These are phyloP conservation scores for Cutaneotrichosporon sp. DNA, from an alignment of 1,284 basidiomycete genomes.

Conservation along the genomic window DNA sequence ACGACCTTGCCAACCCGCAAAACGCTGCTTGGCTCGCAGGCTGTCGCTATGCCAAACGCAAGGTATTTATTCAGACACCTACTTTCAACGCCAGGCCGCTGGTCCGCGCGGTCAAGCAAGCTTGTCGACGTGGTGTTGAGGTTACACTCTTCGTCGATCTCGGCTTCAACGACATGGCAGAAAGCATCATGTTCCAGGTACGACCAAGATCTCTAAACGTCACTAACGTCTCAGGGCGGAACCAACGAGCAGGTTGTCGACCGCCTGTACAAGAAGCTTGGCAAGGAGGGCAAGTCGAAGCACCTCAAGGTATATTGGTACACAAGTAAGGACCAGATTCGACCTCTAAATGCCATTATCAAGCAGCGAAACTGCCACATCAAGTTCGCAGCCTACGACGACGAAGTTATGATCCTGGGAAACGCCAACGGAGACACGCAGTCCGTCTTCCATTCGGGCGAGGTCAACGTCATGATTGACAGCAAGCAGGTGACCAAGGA, in stretches of 20 bases:
- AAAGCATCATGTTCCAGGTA: conserved; percentile 21
- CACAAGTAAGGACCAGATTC: conserved; percentile 55
- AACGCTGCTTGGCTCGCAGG: conserved; percentile 71
- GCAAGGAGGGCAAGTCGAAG: conserved; percentile 53
- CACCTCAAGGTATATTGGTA: conserved; percentile 65
- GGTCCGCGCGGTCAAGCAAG: conserved; percentile 61
- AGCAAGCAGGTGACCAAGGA: conserved; percentile 57
- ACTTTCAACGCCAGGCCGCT: conserved; percentile 69
- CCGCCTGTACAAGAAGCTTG: conserved; percentile 58
- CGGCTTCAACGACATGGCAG: conserved; percentile 65
- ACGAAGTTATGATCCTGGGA: conserved; percentile 64
- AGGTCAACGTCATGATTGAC: conserved; percentile 72
- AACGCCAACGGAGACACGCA: conserved; percentile 56
- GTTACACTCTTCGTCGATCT: conserved; percentile 62
- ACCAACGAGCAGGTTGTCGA: conserved; percentile 72
- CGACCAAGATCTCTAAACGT: neutral
- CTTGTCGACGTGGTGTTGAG: conserved; percentile 63
- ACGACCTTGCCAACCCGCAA: conserved; percentile 61
- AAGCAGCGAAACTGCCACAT: conserved; percentile 75
- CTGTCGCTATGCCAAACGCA: conserved; percentile 61
- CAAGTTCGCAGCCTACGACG: conserved; percentile 70
- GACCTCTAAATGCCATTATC: conserved; percentile 64
- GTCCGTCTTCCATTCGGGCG: conserved; percentile 72
- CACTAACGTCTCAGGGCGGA: conserved; percentile 61
- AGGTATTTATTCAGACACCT: conserved; percentile 72